A percentile compares a stretch with the other conserved stretches of the same genome.
These are phyloP conservation scores for Saccharomyces paradoxus DNA, from an alignment of 805 yeast genomes.

Conservation along the genomic window DNA sequence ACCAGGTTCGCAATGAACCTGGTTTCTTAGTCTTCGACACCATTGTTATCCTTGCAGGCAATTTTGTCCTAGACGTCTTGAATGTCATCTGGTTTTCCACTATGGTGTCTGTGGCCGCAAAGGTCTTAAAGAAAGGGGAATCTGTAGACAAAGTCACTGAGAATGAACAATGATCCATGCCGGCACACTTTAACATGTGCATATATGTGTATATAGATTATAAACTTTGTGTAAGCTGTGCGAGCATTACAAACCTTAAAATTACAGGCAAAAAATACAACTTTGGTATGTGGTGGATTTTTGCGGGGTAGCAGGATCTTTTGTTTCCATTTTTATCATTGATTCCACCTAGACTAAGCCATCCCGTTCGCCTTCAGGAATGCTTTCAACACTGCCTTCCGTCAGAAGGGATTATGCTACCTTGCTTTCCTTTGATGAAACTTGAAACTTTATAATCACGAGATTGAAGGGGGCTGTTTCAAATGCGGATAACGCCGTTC, in stretches of 20 bases:
- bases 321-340: neutral
- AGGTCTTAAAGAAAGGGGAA: conserved; percentile 23
- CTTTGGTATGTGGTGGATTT: neutral
- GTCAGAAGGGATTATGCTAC: neutral
- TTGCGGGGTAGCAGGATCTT: neutral
- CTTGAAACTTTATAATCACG: neutral
- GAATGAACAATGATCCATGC: neutral
- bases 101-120: conserved; percentile 60
- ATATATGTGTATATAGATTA: neutral
- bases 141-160: neutral
- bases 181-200: neutral
- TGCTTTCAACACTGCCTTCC: too few relatives aligned
- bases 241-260: neutral
- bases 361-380: neutral
- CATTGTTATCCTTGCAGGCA: conserved; percentile 34
- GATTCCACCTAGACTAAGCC: neutral
- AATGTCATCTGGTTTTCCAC: conserved; percentile 75
- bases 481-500: neutral
- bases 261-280: neutral
- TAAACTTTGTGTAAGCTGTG: neutral
- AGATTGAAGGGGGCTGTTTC: neutral
- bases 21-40: conserved; percentile 39
- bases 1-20: conserved; percentile 32
- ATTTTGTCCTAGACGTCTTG: conserved; percentile 52
- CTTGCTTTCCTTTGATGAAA: neutral